Conservation (phyloP, 2,329 filamentous ascomycete genomes). For the Dryadomyces quercus-mongolicae region DNA sequence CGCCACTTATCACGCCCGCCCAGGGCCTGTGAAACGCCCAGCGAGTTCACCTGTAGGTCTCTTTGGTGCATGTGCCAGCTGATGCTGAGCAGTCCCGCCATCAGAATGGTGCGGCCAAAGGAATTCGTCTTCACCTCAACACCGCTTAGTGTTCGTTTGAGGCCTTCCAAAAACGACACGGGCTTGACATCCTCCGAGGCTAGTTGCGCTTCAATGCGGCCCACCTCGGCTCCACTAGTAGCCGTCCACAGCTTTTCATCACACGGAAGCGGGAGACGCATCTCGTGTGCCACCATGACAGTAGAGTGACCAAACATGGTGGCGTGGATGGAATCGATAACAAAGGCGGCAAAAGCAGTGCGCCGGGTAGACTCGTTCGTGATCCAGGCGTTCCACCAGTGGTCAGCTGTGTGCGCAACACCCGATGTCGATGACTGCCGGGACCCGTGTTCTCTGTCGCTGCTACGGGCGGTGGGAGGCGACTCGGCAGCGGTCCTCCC, state of each 20-base stretch:
- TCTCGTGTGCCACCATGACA: slow-evolving; percentile 93
- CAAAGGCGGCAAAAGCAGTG: slow-evolving; percentile 85
- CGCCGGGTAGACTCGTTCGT: slow-evolving; percentile 82
- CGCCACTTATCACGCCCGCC: slow-evolving; percentile 90
- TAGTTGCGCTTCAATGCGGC: slow-evolving; percentile 68
- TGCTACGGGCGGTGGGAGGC: slow-evolving; percentile 62
- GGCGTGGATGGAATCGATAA: slow-evolving; percentile 90
- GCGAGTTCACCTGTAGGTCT: slow-evolving; percentile 80
- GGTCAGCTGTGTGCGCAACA: slow-evolving; percentile 58
- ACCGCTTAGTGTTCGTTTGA: slow-evolving; percentile 81
- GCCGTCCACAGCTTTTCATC: slow-evolving; percentile 91
- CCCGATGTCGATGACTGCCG: slow-evolving; percentile 51
- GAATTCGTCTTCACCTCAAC: slow-evolving; percentile 81
- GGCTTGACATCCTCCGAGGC: slow-evolving; percentile 73
- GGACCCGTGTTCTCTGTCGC: slow-evolving; percentile 44
- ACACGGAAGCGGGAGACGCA: slow-evolving; percentile 81
- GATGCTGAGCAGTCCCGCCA: slow-evolving; percentile 86
- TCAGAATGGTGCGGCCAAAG: slow-evolving; percentile 84
- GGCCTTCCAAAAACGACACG: slow-evolving; percentile 76
- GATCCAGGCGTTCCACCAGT: slow-evolving; percentile 96
- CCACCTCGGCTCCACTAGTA: slow-evolving; percentile 75
- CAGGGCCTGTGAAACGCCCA: slow-evolving; percentile 60
- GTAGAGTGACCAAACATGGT: slow-evolving; percentile 97
- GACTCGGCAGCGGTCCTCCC: slow-evolving; percentile 77
- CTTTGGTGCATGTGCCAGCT: slow-evolving; percentile 97